These are phyloP conservation scores for Veloporphyrellus conicus DNA, from an alignment of 1,284 basidiomycete genomes.

Conservation along the genomic window DNA sequence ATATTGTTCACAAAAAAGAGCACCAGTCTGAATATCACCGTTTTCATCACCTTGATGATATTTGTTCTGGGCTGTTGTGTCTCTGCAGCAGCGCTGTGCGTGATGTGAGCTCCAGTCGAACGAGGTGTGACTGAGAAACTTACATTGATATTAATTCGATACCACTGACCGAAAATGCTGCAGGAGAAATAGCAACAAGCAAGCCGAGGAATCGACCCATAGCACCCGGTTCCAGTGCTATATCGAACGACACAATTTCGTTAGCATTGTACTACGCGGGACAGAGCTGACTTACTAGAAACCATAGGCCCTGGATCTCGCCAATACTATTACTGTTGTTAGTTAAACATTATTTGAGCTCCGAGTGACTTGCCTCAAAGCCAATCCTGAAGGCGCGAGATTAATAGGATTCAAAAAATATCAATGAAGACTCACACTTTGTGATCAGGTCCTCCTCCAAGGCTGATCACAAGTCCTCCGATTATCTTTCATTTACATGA, in stretches of 20 bases:
- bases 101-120: not conserved
- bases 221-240: constrained; percentile 32
- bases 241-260: constrained; percentile 38
- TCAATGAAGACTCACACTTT: constrained; percentile 42
- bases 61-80: constrained; percentile 73
- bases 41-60: constrained; percentile 73
- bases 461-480: constrained; percentile 54
- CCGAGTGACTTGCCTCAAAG: constrained; percentile 4
- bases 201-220: constrained; percentile 58
- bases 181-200: constrained; percentile 66
- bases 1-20: constrained; percentile 60
- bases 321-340: constrained; percentile 17
- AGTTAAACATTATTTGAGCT: not conserved
- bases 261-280: constrained; percentile 30
- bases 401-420: constrained; percentile 48
- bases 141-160: constrained; percentile 80
- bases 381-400: constrained; percentile 40
- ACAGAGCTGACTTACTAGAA: constrained; percentile 13
- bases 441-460: constrained; percentile 52
- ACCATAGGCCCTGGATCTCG: constrained; percentile 23
- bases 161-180: constrained; percentile 80
- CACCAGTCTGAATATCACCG: constrained; percentile 77
- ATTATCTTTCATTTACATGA: constrained; percentile 54
- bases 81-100: constrained; percentile 64
- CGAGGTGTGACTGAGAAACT: constrained; percentile 23